Base-by-base conservation (phyloP, 148 eudicot genomes). In the Rheum nobile region DNA sequence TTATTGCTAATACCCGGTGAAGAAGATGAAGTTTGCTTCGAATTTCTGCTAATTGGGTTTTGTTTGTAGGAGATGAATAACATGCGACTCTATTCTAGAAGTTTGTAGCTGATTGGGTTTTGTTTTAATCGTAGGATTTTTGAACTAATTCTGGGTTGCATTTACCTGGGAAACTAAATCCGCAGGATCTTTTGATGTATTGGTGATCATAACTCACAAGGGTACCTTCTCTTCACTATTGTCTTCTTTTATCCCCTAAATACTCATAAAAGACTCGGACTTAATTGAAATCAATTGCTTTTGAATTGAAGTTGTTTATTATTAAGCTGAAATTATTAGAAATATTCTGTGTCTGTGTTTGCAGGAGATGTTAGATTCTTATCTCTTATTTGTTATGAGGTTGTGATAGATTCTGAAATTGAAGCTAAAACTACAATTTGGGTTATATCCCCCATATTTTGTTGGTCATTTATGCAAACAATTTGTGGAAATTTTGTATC, bases 71-170 rank as follows among this genome's bases (percentile, higher is more conserved):
- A 17, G 65, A 24, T 26, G 65, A 8, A 10, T 55, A 21, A 8
- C 31, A 55, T 55, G 0, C 52, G 52, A 13, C 9, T 55, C 4
- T 14, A 7, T 14, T 12, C 4, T 31, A 4, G 8, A 31, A 14
- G 38, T 31, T 65, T 34, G 0, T 6, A 4, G 70, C 70, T 65
- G 70, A 65, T 65, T 31, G 41, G 7, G 70, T 16, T 65, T 34
- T 14, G 70, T 32, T 32, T 24, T 65, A 19, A 65, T 34, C 21
- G 70, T 29, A 65, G 70, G 22, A 34, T 5, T 65, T 55, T 28
- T 17, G 22, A 34, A 65, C 70, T 65, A 17, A 65, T 65, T 65
- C 63, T 4, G 70, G 70, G 70, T 34, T 65, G 41, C 70, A 65
- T n/a, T 61, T 61, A 61, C 19, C 35, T 29, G 34, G 67, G 19